phyloP scores from a whole-genome alignment of 768 basidiomycete species.

The Strobilomyces dryophilus region DNA sequence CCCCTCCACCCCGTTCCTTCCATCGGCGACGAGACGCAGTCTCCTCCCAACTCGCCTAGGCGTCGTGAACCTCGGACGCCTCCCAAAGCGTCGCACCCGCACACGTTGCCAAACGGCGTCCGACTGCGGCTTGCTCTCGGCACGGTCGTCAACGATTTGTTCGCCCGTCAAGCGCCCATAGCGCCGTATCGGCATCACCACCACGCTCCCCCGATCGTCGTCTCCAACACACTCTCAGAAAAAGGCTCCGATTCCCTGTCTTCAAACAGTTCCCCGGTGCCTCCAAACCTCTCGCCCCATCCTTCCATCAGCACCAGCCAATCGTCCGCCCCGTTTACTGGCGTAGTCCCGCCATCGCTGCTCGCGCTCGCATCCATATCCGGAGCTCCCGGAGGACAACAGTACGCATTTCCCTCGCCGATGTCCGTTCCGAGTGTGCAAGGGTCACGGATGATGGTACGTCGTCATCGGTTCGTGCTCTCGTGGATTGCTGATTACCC shows the following conservation, averaged over 20 bases:
- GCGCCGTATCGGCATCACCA: constrained; percentile 33
- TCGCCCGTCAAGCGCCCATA: constrained; percentile 61
- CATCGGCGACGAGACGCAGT: constrained; percentile 47
- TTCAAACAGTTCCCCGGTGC: constrained; percentile 21
- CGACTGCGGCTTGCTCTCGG: constrained; percentile 71
- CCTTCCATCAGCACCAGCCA: constrained; percentile 19
- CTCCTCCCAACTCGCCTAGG: constrained; percentile 51
- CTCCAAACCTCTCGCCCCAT: constrained; percentile 21
- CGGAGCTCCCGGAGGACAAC: constrained; percentile 10
- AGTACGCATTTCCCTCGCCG: constrained; percentile 3
- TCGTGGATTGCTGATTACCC: neutral
- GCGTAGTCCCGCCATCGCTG: constrained; percentile 29
- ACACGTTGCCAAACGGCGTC: constrained; percentile 76
- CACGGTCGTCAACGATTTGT: constrained; percentile 78
- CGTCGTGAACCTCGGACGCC: constrained; percentile 21
- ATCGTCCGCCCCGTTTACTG: constrained; percentile 14
- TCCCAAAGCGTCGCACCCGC: constrained; percentile 42
- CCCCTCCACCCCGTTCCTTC: constrained; percentile 47
- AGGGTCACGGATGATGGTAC: constrained; percentile 12
- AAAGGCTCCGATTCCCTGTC: constrained; percentile 23
- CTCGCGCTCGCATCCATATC: constrained; percentile 28
- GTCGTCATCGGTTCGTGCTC: neutral
- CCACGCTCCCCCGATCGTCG: constrained; percentile 33
- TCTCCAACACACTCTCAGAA: constrained; percentile 25
- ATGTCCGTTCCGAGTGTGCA: constrained; percentile 3